These are phyloP conservation scores for Malassezia restricta DNA, from an alignment of 1,284 basidiomycete species.

Conservation along the genomic window DNA sequence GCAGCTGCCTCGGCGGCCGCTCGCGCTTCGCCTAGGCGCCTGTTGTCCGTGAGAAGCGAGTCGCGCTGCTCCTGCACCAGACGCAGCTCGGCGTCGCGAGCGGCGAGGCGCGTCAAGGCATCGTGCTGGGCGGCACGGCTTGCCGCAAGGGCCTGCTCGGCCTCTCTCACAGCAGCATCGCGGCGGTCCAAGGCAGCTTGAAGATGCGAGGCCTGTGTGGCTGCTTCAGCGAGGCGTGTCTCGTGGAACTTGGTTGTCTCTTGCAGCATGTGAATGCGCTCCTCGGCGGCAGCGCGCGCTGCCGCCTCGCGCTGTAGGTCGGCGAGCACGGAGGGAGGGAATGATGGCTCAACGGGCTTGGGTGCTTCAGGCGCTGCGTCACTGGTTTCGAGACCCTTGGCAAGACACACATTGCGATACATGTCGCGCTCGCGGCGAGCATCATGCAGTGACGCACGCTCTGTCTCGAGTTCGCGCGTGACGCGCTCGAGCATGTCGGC, in stretches of 20 bases:
- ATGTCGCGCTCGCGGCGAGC: constrained; percentile 78
- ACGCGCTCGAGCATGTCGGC: constrained; percentile 71
- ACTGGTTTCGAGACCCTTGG: not conserved
- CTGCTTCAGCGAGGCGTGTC: constrained; percentile 28
- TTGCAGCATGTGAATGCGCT: constrained; percentile 13
- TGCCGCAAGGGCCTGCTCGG: constrained; percentile 1
- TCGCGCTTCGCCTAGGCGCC: not conserved
- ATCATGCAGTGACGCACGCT: constrained; percentile 61
- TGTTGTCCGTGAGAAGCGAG: constrained; percentile 6
- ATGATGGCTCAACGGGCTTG: not conserved
- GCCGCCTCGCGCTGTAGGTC: not conserved
- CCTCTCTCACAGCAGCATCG: constrained; percentile 1
- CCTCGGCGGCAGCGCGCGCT: constrained; percentile 10
- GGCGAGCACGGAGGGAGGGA: constrained; percentile 1
- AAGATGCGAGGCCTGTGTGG: not conserved
- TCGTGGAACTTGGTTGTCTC: constrained; percentile 32
- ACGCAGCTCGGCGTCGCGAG: constrained; percentile 1
- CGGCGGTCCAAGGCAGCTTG: constrained; percentile 2
- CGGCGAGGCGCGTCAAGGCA: constrained; percentile 1
- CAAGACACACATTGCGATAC: constrained; percentile 59
- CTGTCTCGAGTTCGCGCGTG: constrained; percentile 60
- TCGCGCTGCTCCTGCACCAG: constrained; percentile 11
- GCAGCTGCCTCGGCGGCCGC: constrained; percentile 4
- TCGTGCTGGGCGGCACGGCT: not conserved
- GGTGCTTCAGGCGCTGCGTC: not conserved